Evolutionary conservation across 108 stramenopile genomes (phyloP), one percentile per base, ranked within the genome.

Genomic region (Skeletonema costatum): DNA sequence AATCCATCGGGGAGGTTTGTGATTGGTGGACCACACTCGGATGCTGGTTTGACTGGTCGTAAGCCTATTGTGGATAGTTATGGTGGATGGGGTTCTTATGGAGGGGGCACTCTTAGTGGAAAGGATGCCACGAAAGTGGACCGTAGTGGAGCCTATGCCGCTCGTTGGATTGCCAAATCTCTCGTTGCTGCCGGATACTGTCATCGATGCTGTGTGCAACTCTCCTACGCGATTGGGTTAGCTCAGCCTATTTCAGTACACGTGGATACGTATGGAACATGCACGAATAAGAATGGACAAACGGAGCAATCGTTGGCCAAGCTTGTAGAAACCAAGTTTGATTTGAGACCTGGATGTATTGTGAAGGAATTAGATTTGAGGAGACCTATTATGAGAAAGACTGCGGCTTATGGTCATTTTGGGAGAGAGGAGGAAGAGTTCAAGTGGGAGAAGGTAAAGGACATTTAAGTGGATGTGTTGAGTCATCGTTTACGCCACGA

Each of bases 31-130:
- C 98, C 98, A 21, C 98, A 98, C 76, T 97, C 97, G 36, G 98
- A 98, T 85, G 97, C 98, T n/a, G 97, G 98, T 53, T 85, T 98
- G 8, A 97, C 98, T 10, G 98, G 98, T 38, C 91, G 98, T 53
- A 98, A 98, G 82, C 96, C 97, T 74, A 95, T 97, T 74, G 95
- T 97, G 41, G 98, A 98, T 85, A 97, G 94, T 38, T 98, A 98
- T 77, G 98, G 98, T 36, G 98, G 98, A 73, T 98, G 98, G 98
- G 98, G 97, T 66, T 95, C 97, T 19, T 97, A 98, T 77, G 98
- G 98, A 48, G 98, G 98, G 16, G 98, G 98, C 33, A 93, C 98
- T 33, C 94, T 97, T 72, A 97, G 96, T 51, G 98, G 98, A 12
- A 98, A 98, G 89, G 98, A 97, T 81, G 87, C 96, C 64, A 97